Percentiles rank a stretch among this genome's conserved stretches.
Evolutionary conservation across 2,329 filamentous ascomycete genomes (phyloP).

Genomic region (Cladophialophora exuberans): DNA sequence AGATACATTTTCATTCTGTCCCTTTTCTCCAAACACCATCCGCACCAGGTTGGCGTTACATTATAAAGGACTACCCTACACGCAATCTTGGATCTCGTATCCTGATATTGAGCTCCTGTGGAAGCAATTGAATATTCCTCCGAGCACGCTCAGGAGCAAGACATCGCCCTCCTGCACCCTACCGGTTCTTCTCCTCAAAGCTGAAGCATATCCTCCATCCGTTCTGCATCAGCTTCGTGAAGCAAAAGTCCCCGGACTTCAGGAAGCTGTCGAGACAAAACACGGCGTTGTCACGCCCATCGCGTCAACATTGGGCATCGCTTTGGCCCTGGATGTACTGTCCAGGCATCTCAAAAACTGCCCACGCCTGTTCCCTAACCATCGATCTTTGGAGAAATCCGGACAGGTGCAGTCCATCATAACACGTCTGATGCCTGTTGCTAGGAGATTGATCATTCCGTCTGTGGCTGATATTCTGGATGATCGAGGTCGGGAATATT

Average conservation of each 20-base stretch:
- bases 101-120: slow-evolving; percentile 15
- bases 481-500: slow-evolving; percentile 11
- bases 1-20: no score
- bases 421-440: slow-evolving; percentile 2
- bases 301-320: slow-evolving; percentile 6
- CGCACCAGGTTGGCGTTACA: slow-evolving; percentile 16
- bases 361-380: slow-evolving; percentile 2
- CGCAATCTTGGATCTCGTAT: slow-evolving; percentile 15
- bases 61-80: slow-evolving; percentile 12
- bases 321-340: slow-evolving; percentile 2
- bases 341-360: background rate
- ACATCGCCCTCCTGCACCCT: slow-evolving; percentile 5
- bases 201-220: background rate
- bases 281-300: slow-evolving; percentile 1
- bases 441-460: slow-evolving; percentile 11
- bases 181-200: slow-evolving; percentile 10
- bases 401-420: slow-evolving; percentile 2
- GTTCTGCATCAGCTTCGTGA: background rate
- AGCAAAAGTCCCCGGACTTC: background rate
- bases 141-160: background rate
- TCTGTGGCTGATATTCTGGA: slow-evolving; percentile 14
- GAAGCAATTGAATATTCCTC: slow-evolving; percentile 5
- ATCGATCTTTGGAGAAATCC: background rate
- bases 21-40: slow-evolving; percentile 18
- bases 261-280: background rate